phyloP scores from a whole-genome alignment of 1,284 basidiomycete genomes.

The Tylopilus sp. region DNA sequence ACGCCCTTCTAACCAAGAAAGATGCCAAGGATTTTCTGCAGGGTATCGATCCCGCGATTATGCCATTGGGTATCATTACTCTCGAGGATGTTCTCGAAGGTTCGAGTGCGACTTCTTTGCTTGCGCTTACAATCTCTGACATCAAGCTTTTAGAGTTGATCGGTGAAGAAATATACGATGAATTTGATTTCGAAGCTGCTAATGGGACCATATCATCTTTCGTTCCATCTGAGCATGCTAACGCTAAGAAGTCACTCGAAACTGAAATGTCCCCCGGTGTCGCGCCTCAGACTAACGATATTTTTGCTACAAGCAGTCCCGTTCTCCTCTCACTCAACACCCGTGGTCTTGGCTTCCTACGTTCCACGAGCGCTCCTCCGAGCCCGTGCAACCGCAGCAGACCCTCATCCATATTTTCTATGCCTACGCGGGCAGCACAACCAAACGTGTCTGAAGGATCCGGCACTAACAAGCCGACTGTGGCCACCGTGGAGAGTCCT shows the following conservation, averaged over 20 bases:
- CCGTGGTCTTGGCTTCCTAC: constrained; percentile 46
- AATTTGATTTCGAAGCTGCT: constrained; percentile 75
- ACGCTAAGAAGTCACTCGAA: constrained; percentile 20
- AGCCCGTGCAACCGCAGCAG: constrained; percentile 36
- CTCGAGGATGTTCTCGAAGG: constrained; percentile 91
- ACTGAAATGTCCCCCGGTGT: constrained; percentile 21
- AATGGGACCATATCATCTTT: constrained; percentile 55
- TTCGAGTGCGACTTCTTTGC: constrained; percentile 26
- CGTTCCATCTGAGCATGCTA: constrained; percentile 40
- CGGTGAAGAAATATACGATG: constrained; percentile 87
- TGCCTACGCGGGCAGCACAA: constrained; percentile 7
- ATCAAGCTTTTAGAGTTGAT: constrained; percentile 60
- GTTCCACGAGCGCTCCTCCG: constrained; percentile 58
- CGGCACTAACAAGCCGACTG: background rate
- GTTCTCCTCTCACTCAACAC: constrained; percentile 45
- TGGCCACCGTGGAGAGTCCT: background rate
- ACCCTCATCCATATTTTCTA: constrained; percentile 13
- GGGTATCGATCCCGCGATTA: constrained; percentile 67
- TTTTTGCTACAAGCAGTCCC: constrained; percentile 23
- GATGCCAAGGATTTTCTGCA: constrained; percentile 75
- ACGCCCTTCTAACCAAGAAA: constrained; percentile 71
- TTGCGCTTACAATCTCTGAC: constrained; percentile 4
- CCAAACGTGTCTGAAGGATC: background rate
- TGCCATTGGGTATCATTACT: constrained; percentile 89
- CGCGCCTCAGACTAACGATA: constrained; percentile 30